Percentiles rank a stretch among this genome's conserved stretches.
Evolutionary conservation across 306 rosid genomes (phyloP).

Genomic region (Begonia loranthoides): DNA sequence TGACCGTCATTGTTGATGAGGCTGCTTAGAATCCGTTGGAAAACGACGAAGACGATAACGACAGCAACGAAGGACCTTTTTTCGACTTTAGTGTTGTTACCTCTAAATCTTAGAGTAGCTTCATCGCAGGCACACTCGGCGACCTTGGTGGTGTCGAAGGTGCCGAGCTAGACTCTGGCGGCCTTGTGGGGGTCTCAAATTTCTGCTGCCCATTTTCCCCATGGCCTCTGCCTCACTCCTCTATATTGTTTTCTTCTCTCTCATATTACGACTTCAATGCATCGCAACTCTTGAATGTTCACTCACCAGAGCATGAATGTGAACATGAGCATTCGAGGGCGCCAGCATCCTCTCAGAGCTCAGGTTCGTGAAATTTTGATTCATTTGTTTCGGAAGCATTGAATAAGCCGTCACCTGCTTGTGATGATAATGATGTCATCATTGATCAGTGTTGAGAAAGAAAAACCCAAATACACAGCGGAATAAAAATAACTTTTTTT

Average conservation of each 20-base stretch:
- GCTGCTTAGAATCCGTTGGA: constrained; percentile 14
- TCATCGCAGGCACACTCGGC: too few relatives aligned
- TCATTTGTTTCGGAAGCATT: constrained; percentile 37
- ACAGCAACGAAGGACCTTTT: constrained; percentile 69
- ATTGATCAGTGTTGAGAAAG: too few relatives aligned
- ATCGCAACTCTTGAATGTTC: constrained; percentile 7
- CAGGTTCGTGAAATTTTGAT: constrained; percentile 46
- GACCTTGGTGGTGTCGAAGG: too few relatives aligned
- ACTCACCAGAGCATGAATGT: constrained; percentile 18
- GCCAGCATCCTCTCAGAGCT: constrained; percentile 59
- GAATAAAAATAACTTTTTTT: too few relatives aligned
- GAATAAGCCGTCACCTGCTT: constrained; percentile 32
- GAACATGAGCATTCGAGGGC: constrained; percentile 33
- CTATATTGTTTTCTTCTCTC: too few relatives aligned
- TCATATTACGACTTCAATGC: constrained; percentile 7
- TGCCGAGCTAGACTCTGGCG: too few relatives aligned
- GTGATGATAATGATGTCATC: constrained; percentile 14
- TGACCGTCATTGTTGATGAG: constrained; percentile 31
- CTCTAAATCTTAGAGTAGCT: too few relatives aligned
- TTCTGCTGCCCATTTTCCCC: too few relatives aligned
- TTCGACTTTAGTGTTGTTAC: constrained; percentile 70
- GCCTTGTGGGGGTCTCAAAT: too few relatives aligned
- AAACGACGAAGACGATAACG: constrained; percentile 14
- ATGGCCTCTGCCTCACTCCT: too few relatives aligned
- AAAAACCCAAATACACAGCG: too few relatives aligned